Evolutionary conservation across 2,329 filamentous ascomycete species (phyloP), one percentile per base, ranked within the genome.

Genomic region (Xylariaceae sp.): DNA sequence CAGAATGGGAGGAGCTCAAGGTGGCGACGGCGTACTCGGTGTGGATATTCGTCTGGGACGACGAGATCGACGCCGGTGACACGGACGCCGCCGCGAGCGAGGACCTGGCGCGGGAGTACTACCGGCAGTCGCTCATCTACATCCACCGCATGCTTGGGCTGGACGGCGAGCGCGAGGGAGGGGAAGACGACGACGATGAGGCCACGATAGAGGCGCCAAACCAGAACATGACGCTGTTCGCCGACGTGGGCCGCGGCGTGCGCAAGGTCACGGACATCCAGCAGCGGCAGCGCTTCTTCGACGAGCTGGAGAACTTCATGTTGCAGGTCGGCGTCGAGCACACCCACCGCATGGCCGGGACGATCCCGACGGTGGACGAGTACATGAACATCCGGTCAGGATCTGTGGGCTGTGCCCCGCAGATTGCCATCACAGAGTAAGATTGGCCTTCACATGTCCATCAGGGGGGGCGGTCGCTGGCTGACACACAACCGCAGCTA

Each of bases 41-140:
- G 6, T 61, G 57, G 51, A 56, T 60, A 24, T 62, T 62, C 36
- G 52, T 59, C 23, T 61, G 59, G 59, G 58, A 62, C 36, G 59
- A 60, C 26, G 56, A 57, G 11, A 56, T 62, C 24, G 59, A 62
- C 34, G 55, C 51, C 2, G 54, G 56, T 26, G 59, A 62, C 14
- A 59, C 59, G 14, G 53, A 55, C 19, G 54, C 59, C 14, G 52
- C 57, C 1, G 41, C 38, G 2, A 47, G 57, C 39, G 55, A 59
- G 31, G 50, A 51, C 9, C 33, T 52, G 13, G 57, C 56, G 4
- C 53, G 52, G 26, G 41, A 45, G 17, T 61, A 59, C 43, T 56
- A 59, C 17, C 40, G 40, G 31, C 50, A 56, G 31, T 59, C 58
- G 3, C 53, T 61, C 8, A 40, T 31, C 15, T 60, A 57, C 34